Evolutionary conservation across 768 basidiomycete genomes (phyloP).

Genomic region (Tricholoma matsutake): DNA sequence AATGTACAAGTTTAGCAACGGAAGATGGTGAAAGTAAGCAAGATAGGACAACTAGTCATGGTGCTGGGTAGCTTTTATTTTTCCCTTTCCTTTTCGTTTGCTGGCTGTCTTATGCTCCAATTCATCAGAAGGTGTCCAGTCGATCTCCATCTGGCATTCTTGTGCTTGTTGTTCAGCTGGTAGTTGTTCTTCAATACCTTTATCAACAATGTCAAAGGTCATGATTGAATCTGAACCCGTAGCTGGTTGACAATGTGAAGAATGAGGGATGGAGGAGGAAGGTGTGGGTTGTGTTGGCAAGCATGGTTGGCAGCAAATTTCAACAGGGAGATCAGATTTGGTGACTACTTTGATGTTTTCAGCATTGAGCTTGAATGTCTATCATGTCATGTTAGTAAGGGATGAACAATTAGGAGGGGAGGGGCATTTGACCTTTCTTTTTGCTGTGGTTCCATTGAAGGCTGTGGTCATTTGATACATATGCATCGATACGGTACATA

Average conservation of each 20-base stretch:
- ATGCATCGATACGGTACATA: background rate
- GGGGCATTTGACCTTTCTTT: too few relatives aligned
- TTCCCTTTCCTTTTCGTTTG: too few relatives aligned
- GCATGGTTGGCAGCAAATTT: background rate
- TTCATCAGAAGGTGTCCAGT: too few relatives aligned
- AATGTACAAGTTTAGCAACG: too few relatives aligned
- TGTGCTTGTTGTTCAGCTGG: too few relatives aligned
- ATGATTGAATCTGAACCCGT: background rate
- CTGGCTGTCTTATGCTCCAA: too few relatives aligned
- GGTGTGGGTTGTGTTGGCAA: background rate
- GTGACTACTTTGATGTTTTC: background rate
- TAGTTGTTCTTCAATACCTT: background rate
- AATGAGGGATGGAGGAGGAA: background rate
- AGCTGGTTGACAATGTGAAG: background rate
- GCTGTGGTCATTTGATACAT: background rate
- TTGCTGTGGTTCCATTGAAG: too few relatives aligned
- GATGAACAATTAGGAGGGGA: too few relatives aligned
- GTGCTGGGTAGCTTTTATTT: too few relatives aligned
- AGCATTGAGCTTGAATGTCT: background rate
- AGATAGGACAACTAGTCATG: too few relatives aligned
- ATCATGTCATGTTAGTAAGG: background rate
- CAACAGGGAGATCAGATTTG: background rate
- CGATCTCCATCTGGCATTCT: background rate
- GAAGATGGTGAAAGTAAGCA: too few relatives aligned
- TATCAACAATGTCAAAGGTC: background rate